Conservation (phyloP, 1,284 basidiomycete species). For the Ganoderma lucidum region DNA sequence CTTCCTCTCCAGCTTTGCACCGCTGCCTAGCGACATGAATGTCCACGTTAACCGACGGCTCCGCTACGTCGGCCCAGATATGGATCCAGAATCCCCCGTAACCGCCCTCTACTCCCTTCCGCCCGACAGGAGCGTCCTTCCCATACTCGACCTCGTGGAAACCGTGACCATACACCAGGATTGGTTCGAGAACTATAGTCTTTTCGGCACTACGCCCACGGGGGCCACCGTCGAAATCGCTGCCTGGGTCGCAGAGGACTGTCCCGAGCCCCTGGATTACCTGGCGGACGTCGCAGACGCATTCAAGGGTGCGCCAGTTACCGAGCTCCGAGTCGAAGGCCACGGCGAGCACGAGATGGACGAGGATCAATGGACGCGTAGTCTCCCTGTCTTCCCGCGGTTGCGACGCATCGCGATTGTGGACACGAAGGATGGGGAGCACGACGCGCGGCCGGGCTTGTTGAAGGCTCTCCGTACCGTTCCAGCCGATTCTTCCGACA, state of each 20-base stretch:
- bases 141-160: neutral
- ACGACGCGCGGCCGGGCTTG: neutral
- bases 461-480: neutral
- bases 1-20: neutral
- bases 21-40: neutral
- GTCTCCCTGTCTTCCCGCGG: neutral
- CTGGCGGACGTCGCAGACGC: slow-evolving; percentile 7
- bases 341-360: neutral
- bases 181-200: neutral
- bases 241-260: slow-evolving; percentile 1
- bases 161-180: neutral
- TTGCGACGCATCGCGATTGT: neutral
- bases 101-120: slow-evolving; percentile 1
- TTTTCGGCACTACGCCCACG: slow-evolving; percentile 9
- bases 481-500: neutral
- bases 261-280: neutral
- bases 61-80: neutral
- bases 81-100: neutral
- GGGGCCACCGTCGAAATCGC: slow-evolving; percentile 4
- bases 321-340: neutral
- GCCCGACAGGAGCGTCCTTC: neutral
- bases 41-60: neutral
- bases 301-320: neutral
- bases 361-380: neutral
- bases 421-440: neutral